Evolutionary conservation across 1,284 basidiomycete genomes (phyloP).

Genomic region (Ustilago sp.): DNA sequence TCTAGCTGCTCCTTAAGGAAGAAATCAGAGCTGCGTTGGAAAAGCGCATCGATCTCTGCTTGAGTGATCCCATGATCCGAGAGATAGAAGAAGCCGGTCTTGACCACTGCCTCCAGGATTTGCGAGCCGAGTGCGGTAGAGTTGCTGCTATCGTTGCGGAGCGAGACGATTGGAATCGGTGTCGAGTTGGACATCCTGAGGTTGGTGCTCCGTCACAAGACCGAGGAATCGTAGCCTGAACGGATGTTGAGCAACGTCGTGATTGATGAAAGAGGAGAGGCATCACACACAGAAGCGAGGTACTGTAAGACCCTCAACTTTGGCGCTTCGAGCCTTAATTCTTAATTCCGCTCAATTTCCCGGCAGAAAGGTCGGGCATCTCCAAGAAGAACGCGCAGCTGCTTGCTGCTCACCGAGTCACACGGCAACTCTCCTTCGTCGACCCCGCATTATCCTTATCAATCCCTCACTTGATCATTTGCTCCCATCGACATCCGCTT

Average conservation of each 20-base stretch:
- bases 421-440: background rate
- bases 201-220: no score
- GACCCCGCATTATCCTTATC: background rate
- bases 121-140: conserved; percentile 19
- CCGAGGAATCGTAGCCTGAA: no score
- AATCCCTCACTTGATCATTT: background rate
- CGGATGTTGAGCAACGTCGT: background rate
- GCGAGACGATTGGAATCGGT: conserved; percentile 50
- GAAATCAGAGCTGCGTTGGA: conserved; percentile 30
- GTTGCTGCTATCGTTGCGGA: background rate
- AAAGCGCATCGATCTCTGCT: conserved; percentile 43
- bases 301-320: background rate
- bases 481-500: background rate
- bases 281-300: background rate
- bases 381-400: background rate
- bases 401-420: conserved; percentile 2
- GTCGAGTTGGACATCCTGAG: conserved; percentile 15
- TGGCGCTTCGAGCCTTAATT: conserved; percentile 9
- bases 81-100: conserved; percentile 63
- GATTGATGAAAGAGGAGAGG: background rate
- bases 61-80: conserved; percentile 47
- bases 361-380: conserved; percentile 20
- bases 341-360: conserved; percentile 16
- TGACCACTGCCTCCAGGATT: conserved; percentile 43
- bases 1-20: conserved; percentile 42